Conservation (phyloP, 1,284 basidiomycete species). For the Caloboletus firmus region DNA sequence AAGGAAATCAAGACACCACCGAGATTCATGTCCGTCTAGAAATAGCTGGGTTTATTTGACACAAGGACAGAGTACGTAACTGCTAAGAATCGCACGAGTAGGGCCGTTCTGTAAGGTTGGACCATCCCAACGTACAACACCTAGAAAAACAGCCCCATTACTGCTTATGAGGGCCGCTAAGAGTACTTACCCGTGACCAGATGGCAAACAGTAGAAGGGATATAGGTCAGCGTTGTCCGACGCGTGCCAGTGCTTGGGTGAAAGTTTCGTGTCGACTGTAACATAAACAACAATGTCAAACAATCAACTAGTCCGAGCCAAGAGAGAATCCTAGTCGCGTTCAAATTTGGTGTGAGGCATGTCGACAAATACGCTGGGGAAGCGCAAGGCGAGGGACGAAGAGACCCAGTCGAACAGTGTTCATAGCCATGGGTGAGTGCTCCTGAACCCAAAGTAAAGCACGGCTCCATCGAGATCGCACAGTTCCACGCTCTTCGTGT, state of each 20-base stretch:
- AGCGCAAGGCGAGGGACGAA: conserved; percentile 52
- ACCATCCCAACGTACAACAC: not conserved
- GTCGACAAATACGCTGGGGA: conserved; percentile 42
- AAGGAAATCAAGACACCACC: no score
- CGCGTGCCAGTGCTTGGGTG: no score
- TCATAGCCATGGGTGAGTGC: conserved; percentile 24
- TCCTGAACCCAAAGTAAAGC: not conserved
- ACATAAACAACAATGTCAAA: conserved; percentile 21
- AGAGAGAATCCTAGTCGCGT: not conserved
- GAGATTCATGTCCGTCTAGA: no score
- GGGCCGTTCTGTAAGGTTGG: not conserved
- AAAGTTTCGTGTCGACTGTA: no score
- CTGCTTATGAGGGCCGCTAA: no score
- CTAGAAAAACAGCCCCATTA: not conserved
- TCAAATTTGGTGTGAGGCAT: conserved; percentile 5
- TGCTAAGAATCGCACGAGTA: no score
- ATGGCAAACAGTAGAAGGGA: not conserved
- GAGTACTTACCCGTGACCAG: not conserved
- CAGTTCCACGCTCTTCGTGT: conserved; percentile 76
- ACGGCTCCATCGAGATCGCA: not conserved
- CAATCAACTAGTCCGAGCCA: conserved; percentile 9
- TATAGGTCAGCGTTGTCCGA: no score
- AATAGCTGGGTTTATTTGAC: no score
- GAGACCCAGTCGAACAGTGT: conserved; percentile 22
- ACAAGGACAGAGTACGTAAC: no score